Evolutionary conservation across 768 basidiomycete genomes (phyloP).

Genomic region (Pulveroboletus sp.): DNA sequence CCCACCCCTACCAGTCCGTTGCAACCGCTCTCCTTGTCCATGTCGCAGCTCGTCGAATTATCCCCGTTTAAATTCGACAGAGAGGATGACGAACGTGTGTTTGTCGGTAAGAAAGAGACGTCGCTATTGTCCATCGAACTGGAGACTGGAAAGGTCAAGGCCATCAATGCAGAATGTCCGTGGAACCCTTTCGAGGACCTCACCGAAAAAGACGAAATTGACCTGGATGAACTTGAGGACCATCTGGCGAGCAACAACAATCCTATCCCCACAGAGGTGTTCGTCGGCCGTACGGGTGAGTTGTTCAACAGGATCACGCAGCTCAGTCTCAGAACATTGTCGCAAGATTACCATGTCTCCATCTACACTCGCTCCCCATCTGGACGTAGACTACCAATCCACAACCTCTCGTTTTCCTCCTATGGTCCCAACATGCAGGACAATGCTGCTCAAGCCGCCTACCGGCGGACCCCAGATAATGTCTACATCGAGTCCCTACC

Average conservation of each 20-base stretch:
- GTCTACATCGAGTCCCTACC: conserved; percentile 78
- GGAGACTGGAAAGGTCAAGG: conserved; percentile 77
- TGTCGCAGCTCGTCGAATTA: conserved; percentile 88
- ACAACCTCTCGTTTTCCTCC: conserved; percentile 85
- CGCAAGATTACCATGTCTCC: conserved; percentile 81
- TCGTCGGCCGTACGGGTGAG: conserved; percentile 65
- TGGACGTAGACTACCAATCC: conserved; percentile 45
- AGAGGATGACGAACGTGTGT: conserved; percentile 60
- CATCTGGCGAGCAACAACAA: conserved; percentile 34
- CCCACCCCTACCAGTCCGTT: conserved; percentile 62
- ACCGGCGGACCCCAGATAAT: conserved; percentile 73
- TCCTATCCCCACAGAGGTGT: conserved; percentile 41
- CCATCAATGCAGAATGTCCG: conserved; percentile 71
- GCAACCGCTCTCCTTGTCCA: conserved; percentile 85
- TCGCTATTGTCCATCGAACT: conserved; percentile 71
- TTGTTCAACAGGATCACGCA: not conserved
- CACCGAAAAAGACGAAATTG: conserved; percentile 39
- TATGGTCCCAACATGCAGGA: conserved; percentile 94
- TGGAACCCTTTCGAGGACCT: conserved; percentile 67
- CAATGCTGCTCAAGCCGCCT: conserved; percentile 63
- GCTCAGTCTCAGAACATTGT: conserved; percentile 4
- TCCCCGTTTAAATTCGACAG: conserved; percentile 72
- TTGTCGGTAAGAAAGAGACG: conserved; percentile 90
- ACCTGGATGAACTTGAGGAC: conserved; percentile 60
- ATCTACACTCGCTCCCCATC: conserved; percentile 58